Conservation (phyloP, 305 asterid species). For the Solanum chacoense region DNA sequence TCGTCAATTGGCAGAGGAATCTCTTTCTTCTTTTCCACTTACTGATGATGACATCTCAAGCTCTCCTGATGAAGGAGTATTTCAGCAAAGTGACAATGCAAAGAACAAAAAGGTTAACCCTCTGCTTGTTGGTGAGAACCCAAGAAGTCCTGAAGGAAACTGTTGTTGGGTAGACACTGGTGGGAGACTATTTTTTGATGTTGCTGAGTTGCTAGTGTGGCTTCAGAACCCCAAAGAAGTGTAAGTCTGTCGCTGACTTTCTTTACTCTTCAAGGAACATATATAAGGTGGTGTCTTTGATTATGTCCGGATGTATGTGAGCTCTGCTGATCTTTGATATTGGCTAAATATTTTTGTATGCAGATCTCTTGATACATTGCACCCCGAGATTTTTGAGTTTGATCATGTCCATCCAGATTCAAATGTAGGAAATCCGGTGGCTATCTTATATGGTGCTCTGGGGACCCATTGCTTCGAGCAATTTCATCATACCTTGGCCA, state of each 20-base stretch:
- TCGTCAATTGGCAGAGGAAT: conserved; percentile 91
- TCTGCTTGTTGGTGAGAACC: conserved; percentile 33
- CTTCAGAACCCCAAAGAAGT: conserved; percentile 36
- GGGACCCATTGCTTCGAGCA: conserved; percentile 83
- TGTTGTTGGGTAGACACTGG: conserved; percentile 99
- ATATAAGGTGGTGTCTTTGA: background rate
- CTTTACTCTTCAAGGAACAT: background rate
- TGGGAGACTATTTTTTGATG: conserved; percentile 59
- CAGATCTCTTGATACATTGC: conserved; percentile 55
- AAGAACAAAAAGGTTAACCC: conserved; percentile 35
- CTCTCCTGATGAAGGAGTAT: conserved; percentile 29
- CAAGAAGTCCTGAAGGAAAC: conserved; percentile 42
- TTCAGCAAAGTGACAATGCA: conserved; percentile 30
- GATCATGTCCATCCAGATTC: conserved; percentile 90
- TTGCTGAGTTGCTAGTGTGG: conserved; percentile 55
- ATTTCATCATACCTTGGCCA: conserved; percentile 60
- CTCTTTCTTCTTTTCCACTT: conserved; percentile 85
- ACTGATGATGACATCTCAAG: conserved; percentile 44
- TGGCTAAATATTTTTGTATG: conserved; percentile 1
- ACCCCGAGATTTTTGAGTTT: conserved; percentile 88
- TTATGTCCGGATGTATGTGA: background rate
- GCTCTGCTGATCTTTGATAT: background rate
- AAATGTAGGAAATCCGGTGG: conserved; percentile 52
- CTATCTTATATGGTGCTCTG: conserved; percentile 85
- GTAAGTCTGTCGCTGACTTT: conserved; percentile 39